These are phyloP conservation scores for Fomes fomentarius DNA, from an alignment of 1,284 basidiomycete species.

Conservation along the genomic window DNA sequence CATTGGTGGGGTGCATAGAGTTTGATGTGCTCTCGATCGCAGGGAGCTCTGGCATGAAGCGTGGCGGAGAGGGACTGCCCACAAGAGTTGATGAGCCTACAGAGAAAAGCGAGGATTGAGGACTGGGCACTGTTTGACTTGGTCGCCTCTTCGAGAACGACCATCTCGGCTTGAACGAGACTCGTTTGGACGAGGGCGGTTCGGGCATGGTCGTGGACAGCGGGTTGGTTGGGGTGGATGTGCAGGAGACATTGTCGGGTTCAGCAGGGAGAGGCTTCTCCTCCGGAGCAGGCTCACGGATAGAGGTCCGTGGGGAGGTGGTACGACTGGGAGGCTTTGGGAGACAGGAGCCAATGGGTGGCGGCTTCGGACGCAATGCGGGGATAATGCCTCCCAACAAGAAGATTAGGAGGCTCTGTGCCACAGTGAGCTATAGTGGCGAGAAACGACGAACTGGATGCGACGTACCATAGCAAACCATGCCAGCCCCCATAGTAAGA, in stretches of 20 bases:
- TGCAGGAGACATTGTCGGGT: conserved; percentile 3
- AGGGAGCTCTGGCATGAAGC: conserved; percentile 5
- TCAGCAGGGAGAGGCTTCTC: background rate
- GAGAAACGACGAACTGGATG: too few relatives aligned
- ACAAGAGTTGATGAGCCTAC: conserved; percentile 18
- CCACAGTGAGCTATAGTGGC: background rate
- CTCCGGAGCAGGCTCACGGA: background rate
- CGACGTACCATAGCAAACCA: conserved; percentile 1
- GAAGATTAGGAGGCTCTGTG: background rate
- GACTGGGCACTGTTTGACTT: conserved; percentile 5
- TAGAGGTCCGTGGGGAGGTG: background rate
- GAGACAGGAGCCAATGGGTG: too few relatives aligned
- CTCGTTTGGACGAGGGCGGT: background rate
- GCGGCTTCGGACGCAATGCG: background rate
- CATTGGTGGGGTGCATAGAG: background rate
- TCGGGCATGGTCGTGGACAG: background rate
- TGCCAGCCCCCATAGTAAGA: conserved; percentile 2
- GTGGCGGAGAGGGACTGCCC: conserved; percentile 3
- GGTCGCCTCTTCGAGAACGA: conserved; percentile 8
- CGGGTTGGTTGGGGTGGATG: background rate
- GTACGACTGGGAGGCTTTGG: background rate
- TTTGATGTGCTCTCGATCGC: background rate
- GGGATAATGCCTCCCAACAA: background rate
- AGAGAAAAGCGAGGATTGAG: conserved; percentile 14
- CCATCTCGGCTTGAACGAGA: conserved; percentile 14